These are phyloP conservation scores for Solanum medicagineum DNA, from an alignment of 257 asterid species.

Conservation along the genomic window DNA sequence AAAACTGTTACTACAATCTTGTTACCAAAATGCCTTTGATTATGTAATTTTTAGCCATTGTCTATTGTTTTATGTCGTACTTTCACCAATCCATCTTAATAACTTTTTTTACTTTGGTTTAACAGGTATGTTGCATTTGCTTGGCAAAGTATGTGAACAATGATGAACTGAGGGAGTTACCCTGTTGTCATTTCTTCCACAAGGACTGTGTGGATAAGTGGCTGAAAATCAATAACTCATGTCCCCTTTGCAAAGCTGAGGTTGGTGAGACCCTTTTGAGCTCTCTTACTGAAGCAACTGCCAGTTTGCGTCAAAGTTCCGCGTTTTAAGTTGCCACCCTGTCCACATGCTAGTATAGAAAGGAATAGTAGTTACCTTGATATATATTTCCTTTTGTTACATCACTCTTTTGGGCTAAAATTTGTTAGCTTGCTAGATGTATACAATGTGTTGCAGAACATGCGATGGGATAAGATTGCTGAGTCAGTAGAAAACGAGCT, in stretches of 20 bases:
- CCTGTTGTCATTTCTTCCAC: conserved; percentile 87
- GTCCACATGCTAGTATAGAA: not conserved
- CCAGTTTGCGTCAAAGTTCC: conserved; percentile 22
- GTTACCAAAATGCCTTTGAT: not conserved
- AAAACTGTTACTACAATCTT: not conserved
- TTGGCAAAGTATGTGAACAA: conserved; percentile 72
- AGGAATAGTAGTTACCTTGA: not conserved
- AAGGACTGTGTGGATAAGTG: conserved; percentile 93
- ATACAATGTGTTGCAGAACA: not conserved
- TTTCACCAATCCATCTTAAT: not conserved
- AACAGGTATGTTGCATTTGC: conserved; percentile 93
- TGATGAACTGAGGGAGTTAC: conserved; percentile 79
- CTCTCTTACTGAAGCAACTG: conserved; percentile 55
- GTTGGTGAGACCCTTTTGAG: conserved; percentile 61
- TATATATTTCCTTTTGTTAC: not conserved
- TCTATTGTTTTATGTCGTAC: not conserved
- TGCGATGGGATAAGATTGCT: not conserved
- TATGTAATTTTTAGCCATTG: not conserved
- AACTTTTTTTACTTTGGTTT: not conserved
- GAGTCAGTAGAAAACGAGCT: not conserved
- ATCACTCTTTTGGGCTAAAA: not conserved
- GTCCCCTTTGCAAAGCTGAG: conserved; percentile 95
- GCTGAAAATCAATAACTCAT: conserved; percentile 78
- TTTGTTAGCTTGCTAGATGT: not conserved
- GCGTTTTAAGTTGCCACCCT: not conserved